Evolutionary conservation across 208 protist genomes (phyloP).

Genomic region (Leishmania turanica): DNA sequence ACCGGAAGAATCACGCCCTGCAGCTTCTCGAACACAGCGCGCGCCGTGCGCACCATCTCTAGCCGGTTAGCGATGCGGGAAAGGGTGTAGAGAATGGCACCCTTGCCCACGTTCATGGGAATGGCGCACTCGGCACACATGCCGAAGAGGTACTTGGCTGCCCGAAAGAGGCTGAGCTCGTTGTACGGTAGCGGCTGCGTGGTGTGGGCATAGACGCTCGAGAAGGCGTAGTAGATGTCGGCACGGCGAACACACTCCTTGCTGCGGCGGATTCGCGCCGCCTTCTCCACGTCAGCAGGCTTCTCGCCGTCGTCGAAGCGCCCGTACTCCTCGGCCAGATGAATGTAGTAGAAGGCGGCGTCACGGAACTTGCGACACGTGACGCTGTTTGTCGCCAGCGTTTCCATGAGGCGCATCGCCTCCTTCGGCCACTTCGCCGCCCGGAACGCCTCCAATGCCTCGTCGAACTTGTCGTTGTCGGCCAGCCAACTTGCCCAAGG

Average conservation of each 20-base stretch:
- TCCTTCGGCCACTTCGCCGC: slow-evolving; percentile 90
- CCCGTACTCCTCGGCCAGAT: slow-evolving; percentile 86
- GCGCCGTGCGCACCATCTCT: slow-evolving; percentile 91
- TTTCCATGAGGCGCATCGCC: slow-evolving; percentile 92
- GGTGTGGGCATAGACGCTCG: slow-evolving; percentile 82
- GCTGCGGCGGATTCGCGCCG: slow-evolving; percentile 72
- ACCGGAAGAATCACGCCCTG: slow-evolving; percentile 83
- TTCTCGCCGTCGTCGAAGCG: slow-evolving; percentile 69
- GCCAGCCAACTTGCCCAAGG: slow-evolving; percentile 97
- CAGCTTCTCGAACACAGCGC: slow-evolving; percentile 89
- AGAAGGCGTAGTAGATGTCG: slow-evolving; percentile 95
- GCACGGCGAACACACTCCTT: slow-evolving; percentile 78
- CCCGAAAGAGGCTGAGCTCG: slow-evolving; percentile 88
- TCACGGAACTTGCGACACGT: slow-evolving; percentile 90
- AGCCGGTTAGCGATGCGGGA: slow-evolving; percentile 82
- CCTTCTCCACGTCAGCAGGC: slow-evolving; percentile 55
- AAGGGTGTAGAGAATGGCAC: slow-evolving; percentile 87
- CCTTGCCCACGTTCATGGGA: slow-evolving; percentile 91
- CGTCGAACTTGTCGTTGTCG: slow-evolving; percentile 95
- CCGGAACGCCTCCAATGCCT: slow-evolving; percentile 94
- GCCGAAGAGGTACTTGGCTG: slow-evolving; percentile 78
- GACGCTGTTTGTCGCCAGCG: slow-evolving; percentile 93
- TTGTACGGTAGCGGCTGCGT: slow-evolving; percentile 91
- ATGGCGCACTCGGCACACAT: slow-evolving; percentile 57
- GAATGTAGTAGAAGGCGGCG: slow-evolving; percentile 93